A percentile compares a stretch with the other conserved stretches of the same genome.
These are phyloP conservation scores for Pharus latifolius DNA, from an alignment of 176 grass and related monocot species.

Conservation along the genomic window DNA sequence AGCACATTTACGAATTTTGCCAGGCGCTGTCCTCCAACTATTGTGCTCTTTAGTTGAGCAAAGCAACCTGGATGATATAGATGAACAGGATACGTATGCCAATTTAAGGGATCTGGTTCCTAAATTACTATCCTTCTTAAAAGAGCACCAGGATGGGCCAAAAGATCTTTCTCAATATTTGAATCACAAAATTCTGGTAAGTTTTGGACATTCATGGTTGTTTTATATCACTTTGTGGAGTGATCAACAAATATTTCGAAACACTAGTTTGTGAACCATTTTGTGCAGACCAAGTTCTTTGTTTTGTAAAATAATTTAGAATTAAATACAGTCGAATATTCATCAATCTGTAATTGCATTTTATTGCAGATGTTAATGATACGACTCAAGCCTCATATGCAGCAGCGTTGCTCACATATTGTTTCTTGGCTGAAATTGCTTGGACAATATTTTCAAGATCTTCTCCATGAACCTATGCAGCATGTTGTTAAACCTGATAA, in stretches of 20 bases:
- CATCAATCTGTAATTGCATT: constrained; percentile 4
- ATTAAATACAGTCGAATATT: constrained; percentile 2
- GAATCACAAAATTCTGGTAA: constrained; percentile 71
- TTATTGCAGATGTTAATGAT: constrained; percentile 74
- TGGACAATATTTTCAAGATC: constrained; percentile 50
- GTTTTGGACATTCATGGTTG: not conserved
- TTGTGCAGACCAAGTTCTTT: not conserved
- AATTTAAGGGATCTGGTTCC: constrained; percentile 52
- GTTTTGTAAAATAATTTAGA: not conserved
- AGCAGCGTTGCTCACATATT: constrained; percentile 38
- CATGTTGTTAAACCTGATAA: constrained; percentile 26
- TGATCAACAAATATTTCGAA: not conserved
- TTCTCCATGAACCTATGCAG: constrained; percentile 37
- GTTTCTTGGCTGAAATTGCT: constrained; percentile 56
- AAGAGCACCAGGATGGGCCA: constrained; percentile 18
- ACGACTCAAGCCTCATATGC: constrained; percentile 36
- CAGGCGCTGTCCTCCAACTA: constrained; percentile 64
- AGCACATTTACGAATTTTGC: constrained; percentile 30
- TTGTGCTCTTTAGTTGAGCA: constrained; percentile 65
- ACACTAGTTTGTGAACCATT: not conserved
- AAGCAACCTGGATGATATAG: constrained; percentile 26
- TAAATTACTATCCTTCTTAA: constrained; percentile 38
- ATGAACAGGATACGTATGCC: constrained; percentile 20
- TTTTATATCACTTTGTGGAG: not conserved
- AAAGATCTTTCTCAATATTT: constrained; percentile 43